Conservation (phyloP, 176 grass and related monocot genomes). For the Neostapfia colusana region DNA sequence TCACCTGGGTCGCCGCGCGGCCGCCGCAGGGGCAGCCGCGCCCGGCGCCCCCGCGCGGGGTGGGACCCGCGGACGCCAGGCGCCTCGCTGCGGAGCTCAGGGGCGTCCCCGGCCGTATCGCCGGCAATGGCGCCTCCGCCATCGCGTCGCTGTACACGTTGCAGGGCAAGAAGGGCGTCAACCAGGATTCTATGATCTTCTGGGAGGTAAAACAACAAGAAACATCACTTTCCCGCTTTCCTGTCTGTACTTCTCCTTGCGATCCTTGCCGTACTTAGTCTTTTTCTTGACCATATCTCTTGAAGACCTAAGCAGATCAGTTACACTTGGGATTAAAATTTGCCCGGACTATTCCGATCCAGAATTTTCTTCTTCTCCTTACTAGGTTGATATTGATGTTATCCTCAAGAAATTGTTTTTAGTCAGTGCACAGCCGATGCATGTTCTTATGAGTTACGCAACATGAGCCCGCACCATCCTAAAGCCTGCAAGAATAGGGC, state of each 20-base stretch:
- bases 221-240: conserved; percentile 18
- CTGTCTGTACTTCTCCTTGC: conserved; percentile 2
- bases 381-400: conserved; percentile 35
- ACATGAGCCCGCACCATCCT: conserved; percentile 19
- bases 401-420: neutral
- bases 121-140: conserved; percentile 59
- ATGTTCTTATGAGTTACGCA: conserved; percentile 27
- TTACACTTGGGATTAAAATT: conserved; percentile 8
- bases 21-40: no score
- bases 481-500: conserved; percentile 33
- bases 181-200: conserved; percentile 93
- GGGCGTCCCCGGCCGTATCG: conserved; percentile 64
- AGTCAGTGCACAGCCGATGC: neutral
- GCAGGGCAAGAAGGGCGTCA: conserved; percentile 90
- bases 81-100: conserved; percentile 49
- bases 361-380: conserved; percentile 3
- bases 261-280: neutral
- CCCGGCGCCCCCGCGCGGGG: conserved; percentile 5
- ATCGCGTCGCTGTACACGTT: conserved; percentile 80
- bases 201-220: conserved; percentile 65
- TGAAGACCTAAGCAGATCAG: conserved; percentile 12
- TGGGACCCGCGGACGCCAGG: conserved; percentile 1
- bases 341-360: neutral
- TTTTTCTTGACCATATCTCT: conserved; percentile 28
- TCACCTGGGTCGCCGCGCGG: conserved; percentile 45